Evolutionary conservation across 441 rosid genomes (phyloP), one percentile per base, ranked within the genome.

Genomic region (Brassica balearica): DNA sequence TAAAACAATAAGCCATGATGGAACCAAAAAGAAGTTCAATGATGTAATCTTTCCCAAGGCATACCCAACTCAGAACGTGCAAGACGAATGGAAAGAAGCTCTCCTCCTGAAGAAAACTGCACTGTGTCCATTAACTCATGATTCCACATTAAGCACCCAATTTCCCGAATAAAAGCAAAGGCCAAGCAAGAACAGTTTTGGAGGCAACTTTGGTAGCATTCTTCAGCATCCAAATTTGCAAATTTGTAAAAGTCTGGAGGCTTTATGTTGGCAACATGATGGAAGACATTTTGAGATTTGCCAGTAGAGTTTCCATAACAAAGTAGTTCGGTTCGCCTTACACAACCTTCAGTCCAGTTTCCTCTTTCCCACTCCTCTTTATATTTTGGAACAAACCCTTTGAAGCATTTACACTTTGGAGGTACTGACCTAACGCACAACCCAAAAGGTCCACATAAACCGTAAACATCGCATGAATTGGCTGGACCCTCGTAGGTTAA

Each of bases 61-160:
- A 20, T 82, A 86, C 88, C 85, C 2, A 81, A 65, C 77, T 88
- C 94, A 4, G 84, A 77, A 64, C 75, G 59, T 29, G 87, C 76
- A 8, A 84, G 53, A 60, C 88, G 87, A 71, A 88, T 51, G 64
- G 61, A 83, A 17, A 87, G 82, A 73, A 36, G 8, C 4, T 55
- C 11, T 65, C 19, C 75, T 58, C 88, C 88, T 1, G 56, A 76
- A 27, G 11, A 43, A 51, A 85, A 84, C 9, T 75, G 70, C 46
- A 81, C 84, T 0, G 75, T 36, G 71, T 90, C 88, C 51, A 80
- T 5, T 53, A 10, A 55, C 46, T 84, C 84, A 17, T 53, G 86
- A 0, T 0, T 65, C 98, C 96, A 93, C n/a, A 76, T 55, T 91
- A 91, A 80, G 83, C 98, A 93, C 6, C 90, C 90, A 10, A 89